Conservation (phyloP, 148 eudicot species). For the Euryodendron excelsum region DNA sequence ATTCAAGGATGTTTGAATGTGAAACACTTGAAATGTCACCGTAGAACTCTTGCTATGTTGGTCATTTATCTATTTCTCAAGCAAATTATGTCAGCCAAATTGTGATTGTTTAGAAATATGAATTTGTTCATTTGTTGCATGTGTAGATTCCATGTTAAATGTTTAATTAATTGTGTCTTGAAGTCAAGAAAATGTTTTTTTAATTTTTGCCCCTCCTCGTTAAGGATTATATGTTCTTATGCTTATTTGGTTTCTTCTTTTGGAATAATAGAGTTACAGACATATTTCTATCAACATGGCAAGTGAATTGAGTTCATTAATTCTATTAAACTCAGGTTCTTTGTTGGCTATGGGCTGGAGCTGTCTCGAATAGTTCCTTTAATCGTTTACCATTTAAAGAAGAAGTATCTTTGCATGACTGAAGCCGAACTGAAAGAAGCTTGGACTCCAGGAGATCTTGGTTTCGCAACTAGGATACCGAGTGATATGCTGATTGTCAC, state of each 20-base stretch:
- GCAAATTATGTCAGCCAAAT: background rate
- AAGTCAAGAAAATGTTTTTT: no score
- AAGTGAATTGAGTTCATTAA: background rate
- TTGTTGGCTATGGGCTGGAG: slow-evolving; percentile 85
- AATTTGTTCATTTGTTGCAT: background rate
- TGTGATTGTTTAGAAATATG: background rate
- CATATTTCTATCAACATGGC: background rate
- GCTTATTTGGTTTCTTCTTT: no score
- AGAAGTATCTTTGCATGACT: slow-evolving; percentile 70
- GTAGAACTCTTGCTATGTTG: background rate
- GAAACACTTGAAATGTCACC: background rate
- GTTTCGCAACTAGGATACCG: slow-evolving; percentile 71
- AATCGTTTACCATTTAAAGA: slow-evolving; percentile 72
- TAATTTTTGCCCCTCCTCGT: background rate
- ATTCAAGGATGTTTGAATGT: background rate
- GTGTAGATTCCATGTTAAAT: background rate
- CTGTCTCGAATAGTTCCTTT: slow-evolving; percentile 70
- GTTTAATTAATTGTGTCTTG: background rate
- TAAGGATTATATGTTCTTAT: no score
- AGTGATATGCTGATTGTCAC: slow-evolving; percentile 72
- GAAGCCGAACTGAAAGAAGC: slow-evolving; percentile 79
- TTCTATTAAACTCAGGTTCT: slow-evolving; percentile 48
- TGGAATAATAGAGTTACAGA: no score
- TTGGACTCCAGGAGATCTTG: slow-evolving; percentile 84
- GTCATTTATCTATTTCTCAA: background rate